Conservation (phyloP, 352 stramenopile species). For the Lagenidium giganteum region DNA sequence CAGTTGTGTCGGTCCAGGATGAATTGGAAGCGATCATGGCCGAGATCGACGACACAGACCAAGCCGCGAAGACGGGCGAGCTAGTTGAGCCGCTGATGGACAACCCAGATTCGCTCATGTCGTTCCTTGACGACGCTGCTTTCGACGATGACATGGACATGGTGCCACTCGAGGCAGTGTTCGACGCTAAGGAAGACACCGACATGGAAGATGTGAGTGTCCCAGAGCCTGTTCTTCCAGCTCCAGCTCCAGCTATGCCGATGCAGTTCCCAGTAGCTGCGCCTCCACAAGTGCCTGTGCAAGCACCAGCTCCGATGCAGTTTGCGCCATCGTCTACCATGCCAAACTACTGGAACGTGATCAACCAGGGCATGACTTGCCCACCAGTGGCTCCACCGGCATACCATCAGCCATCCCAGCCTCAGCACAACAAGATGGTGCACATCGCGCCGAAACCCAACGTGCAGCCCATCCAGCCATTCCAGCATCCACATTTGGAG, state of each 20-base stretch:
- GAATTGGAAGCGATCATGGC: conserved; percentile 25
- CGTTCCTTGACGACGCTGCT: conserved; percentile 38
- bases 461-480: conserved; percentile 7
- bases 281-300: conserved; percentile 7
- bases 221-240: neutral
- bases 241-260: neutral
- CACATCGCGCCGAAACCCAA: conserved; percentile 76
- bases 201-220: conserved; percentile 5
- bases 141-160: conserved; percentile 62
- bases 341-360: conserved; percentile 76
- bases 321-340: conserved; percentile 52
- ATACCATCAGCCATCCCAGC: conserved; percentile 13
- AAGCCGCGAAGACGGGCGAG: too few species aligned
- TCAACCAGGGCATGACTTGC: conserved; percentile 42
- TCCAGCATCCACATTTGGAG: neutral
- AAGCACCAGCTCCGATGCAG: conserved; percentile 21
- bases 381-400: conserved; percentile 14
- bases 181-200: conserved; percentile 4
- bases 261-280: too few species aligned
- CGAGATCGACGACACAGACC: conserved; percentile 19
- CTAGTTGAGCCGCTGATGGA: conserved; percentile 17
- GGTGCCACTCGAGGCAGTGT: conserved; percentile 42
- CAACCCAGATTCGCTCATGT: conserved; percentile 40
- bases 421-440: conserved; percentile 44
- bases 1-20: conserved; percentile 32